Percentiles rank a stretch among this genome's conserved stretches.
phyloP scores from a whole-genome alignment of 2,329 filamentous ascomycete genomes.

The Cryoendolithus antarcticus region DNA sequence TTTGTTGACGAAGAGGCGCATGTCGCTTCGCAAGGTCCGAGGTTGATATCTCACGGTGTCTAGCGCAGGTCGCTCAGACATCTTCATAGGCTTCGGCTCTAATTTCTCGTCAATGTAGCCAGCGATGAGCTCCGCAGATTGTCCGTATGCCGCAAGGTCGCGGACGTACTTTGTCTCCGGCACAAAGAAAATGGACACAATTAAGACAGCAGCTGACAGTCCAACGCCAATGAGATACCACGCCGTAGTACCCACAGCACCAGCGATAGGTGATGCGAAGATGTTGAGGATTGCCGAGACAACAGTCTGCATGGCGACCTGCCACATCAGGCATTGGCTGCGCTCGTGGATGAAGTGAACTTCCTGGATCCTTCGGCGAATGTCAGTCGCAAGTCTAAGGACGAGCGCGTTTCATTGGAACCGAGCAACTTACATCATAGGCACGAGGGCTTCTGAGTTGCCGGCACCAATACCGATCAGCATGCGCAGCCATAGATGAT shows the following conservation, averaged over 20 bases:
- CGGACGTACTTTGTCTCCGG: constrained; percentile 30
- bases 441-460: constrained; percentile 11
- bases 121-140: constrained; percentile 8
- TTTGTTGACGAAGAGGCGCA: constrained; percentile 2
- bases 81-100: constrained; percentile 4
- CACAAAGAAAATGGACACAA: constrained; percentile 25
- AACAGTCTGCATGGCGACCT: constrained; percentile 2
- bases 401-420: no score
- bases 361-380: constrained; percentile 4
- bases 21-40: constrained; percentile 3
- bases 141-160: constrained; percentile 26
- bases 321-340: constrained; percentile 8
- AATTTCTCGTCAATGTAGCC: constrained; percentile 4
- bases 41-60: constrained; percentile 3
- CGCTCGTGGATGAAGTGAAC: constrained; percentile 11
- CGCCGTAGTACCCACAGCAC: constrained; percentile 3
- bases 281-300: constrained; percentile 3
- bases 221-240: constrained; percentile 4
- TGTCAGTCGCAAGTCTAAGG: no score
- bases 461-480: constrained; percentile 17
- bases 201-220: constrained; percentile 16
- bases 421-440: constrained; percentile 5
- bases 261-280: constrained; percentile 3
- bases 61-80: constrained; percentile 1
- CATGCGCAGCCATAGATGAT: constrained; percentile 17